Base-by-base conservation (phyloP, 108 stramenopile species). In the Nitzschia putrida region DNA sequence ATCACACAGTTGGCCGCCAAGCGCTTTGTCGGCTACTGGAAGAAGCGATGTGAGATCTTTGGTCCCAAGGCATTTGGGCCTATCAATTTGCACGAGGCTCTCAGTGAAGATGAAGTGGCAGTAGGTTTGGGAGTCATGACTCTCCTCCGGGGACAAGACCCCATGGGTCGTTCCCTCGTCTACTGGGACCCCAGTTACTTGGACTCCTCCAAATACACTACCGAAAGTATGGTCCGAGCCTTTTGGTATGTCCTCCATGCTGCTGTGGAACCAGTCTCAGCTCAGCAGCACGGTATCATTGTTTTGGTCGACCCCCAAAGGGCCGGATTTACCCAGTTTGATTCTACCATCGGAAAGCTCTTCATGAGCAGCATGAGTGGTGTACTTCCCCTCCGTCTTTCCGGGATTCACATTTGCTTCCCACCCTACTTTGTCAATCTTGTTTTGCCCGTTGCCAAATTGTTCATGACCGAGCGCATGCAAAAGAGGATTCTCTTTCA, bases 221-320 rank as follows among this genome's bases (percentile, higher is more conserved):
- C 77, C 20, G 37, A 73, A 34, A 74, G 76, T 53, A 78, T 85
- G 68, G 59, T 41, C 5, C 77, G 87, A 40, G 71, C 81, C 8
- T 37, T 82, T 20, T 88, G 87, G 87, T 85, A 83, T 61, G 53
- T 76, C 26, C 42, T 83, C 12, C 84, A 85, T 47, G 55, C 69
- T 7, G 58, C 84, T 0, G 39, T 65, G 22, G 81, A 79, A 50
- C 51, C 79, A 51, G 78, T 72, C 3, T 44, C 53, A 18, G 67
- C 71, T 1, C 85, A 85, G 45, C 66, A 71, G 55, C 29, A 74
- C 41, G 88, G 88, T 16, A 47, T 85, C 11, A 74, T 88, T 3
- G 47, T 82, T 42, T 25, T 88, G 41, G 75, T 60, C 6, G 61
- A 75, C 40, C 74, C 74, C 22, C 66, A 61, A 7, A 13, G 74